phyloP scores from a whole-genome alignment of 176 grass and related monocot genomes.

The Hyparrhenia diplandra region DNA sequence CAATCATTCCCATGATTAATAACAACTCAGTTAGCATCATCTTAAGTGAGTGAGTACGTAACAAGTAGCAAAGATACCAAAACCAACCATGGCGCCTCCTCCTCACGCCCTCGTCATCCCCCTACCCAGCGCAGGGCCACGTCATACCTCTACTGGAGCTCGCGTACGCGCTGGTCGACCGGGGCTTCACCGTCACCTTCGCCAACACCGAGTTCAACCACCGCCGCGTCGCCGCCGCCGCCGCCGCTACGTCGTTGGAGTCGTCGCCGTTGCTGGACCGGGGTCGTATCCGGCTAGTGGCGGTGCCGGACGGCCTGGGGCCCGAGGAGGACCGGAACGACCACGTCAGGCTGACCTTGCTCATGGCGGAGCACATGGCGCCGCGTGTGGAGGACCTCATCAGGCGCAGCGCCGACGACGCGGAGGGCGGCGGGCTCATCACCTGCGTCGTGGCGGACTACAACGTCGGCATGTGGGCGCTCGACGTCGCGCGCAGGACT shows the following conservation, averaged over 20 bases:
- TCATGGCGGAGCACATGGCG: constrained; percentile 30
- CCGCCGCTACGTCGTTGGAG: neutral
- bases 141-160: constrained; percentile 57
- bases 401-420: neutral
- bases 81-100: neutral
- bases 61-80: no score
- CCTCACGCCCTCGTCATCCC: constrained; percentile 46
- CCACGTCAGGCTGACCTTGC: neutral
- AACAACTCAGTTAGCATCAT: no score
- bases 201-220: constrained; percentile 66
- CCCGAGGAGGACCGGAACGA: constrained; percentile 43
- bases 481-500: constrained; percentile 18
- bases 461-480: constrained; percentile 35
- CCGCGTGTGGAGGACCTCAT: constrained; percentile 34
- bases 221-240: constrained; percentile 21
- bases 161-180: constrained; percentile 35
- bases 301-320: constrained; percentile 49
- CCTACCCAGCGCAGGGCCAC: constrained; percentile 63
- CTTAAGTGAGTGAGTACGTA: no score
- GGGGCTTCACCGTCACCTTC: constrained; percentile 55
- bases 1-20: no score
- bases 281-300: constrained; percentile 27
- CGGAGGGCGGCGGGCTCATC: neutral
- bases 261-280: neutral
- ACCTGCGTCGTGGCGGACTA: constrained; percentile 47